Evolutionary conservation across 73 alveolate species (phyloP).

Genomic region (Paramecium sexaurelia): DNA sequence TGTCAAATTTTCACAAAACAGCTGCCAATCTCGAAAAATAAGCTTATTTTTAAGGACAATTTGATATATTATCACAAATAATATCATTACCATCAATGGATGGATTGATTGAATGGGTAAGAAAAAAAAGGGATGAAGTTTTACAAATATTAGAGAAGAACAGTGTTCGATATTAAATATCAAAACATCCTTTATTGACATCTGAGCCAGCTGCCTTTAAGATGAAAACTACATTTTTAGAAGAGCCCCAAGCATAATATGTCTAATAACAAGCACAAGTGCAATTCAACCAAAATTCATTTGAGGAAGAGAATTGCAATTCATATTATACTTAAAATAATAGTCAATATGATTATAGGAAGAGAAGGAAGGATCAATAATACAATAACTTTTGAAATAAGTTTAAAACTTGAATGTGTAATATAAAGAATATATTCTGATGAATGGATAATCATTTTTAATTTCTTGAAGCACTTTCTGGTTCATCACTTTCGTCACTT

Average conservation of each 20-base stretch:
- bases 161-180: constrained; percentile 50
- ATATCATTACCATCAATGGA: neutral
- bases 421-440: neutral
- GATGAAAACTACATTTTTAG: neutral
- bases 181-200: neutral
- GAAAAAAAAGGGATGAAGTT: neutral
- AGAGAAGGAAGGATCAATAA: neutral
- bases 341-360: neutral
- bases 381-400: neutral
- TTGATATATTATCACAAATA: neutral
- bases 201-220: neutral
- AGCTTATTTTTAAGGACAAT: constrained; percentile 15
- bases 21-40: neutral
- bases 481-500: constrained; percentile 31
- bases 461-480: neutral
- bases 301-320: constrained; percentile 78
- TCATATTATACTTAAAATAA: neutral
- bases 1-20: neutral
- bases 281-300: constrained; percentile 74
- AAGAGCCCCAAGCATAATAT: constrained; percentile 78
- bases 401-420: neutral
- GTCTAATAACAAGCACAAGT: constrained; percentile 67
- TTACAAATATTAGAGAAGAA: constrained; percentile 55
- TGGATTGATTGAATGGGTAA: neutral
- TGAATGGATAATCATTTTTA: neutral